These are phyloP conservation scores for Marchantia paleacea DNA, from an alignment of 225 moss, liverwort and hornwort species.

Conservation along the genomic window DNA sequence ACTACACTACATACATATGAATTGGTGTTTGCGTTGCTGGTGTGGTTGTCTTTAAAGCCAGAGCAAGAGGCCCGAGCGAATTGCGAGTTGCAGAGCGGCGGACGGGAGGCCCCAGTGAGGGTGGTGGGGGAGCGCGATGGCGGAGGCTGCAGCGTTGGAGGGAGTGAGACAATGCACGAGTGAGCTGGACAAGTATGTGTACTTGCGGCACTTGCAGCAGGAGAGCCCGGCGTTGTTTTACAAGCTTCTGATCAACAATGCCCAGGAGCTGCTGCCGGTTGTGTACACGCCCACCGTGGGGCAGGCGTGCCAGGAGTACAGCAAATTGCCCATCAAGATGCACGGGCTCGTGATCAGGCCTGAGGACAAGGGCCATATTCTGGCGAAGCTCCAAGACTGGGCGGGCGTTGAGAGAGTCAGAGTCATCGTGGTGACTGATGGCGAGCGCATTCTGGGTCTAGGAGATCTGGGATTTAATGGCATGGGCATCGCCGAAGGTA, in stretches of 20 bases:
- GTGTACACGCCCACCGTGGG: conserved; percentile 95
- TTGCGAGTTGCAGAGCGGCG: not conserved
- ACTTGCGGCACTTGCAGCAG: conserved; percentile 53
- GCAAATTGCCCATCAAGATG: conserved; percentile 63
- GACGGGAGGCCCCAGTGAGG: not conserved
- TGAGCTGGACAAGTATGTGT: conserved; percentile 49
- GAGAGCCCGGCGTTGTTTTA: conserved; percentile 66
- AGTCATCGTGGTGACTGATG: conserved; percentile 94
- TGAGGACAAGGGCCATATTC: conserved; percentile 55
- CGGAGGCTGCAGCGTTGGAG: conserved; percentile 45
- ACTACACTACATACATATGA: too few species aligned
- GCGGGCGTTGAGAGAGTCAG: conserved; percentile 42
- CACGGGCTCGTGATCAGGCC: conserved; percentile 75
- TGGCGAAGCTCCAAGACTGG: conserved; percentile 65
- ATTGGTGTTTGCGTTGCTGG: not conserved
- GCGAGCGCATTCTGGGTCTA: conserved; percentile 88
- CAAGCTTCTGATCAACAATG: conserved; percentile 71
- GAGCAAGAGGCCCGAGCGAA: not conserved
- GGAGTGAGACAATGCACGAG: conserved; percentile 44
- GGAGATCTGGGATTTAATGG: conserved; percentile 93
- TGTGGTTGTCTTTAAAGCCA: not conserved
- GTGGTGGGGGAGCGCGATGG: conserved; percentile 21
- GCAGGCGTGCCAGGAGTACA: conserved; percentile 79
- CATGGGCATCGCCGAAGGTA: conserved; percentile 92
- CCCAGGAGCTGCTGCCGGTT: conserved; percentile 87